Conservation (phyloP, 805 yeast genomes). For the Myxozyma geophila region DNA sequence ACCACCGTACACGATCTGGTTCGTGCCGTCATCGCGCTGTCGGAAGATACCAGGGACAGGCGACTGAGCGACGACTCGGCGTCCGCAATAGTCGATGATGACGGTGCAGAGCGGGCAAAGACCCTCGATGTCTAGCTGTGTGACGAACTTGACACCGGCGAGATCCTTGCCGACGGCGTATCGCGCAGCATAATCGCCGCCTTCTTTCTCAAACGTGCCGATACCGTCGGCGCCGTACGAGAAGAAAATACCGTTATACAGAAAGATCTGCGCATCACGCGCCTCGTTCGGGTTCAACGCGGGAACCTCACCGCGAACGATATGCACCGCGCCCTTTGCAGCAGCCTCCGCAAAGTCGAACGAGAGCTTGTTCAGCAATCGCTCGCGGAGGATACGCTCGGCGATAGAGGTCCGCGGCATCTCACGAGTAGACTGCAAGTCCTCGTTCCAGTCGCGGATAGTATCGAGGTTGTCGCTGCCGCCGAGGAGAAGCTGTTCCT, state of each 20-base stretch:
- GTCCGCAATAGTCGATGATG: conserved; percentile 89
- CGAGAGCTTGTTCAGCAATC: conserved; percentile 68
- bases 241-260: conserved; percentile 85
- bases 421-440: conserved; percentile 80
- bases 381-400: conserved; percentile 76
- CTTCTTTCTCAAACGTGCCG: conserved; percentile 66
- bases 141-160: conserved; percentile 68
- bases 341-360: conserved; percentile 80
- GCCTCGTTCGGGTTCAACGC: conserved; percentile 84
- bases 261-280: conserved; percentile 63
- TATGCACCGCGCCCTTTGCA: conserved; percentile 75
- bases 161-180: conserved; percentile 80
- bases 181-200: conserved; percentile 87
- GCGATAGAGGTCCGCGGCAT: conserved; percentile 60
- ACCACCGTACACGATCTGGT: conserved; percentile 73
- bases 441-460: conserved; percentile 86
- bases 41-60: conserved; percentile 92
- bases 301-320: conserved; percentile 70
- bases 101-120: conserved; percentile 76
- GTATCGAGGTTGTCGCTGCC: conserved; percentile 65
- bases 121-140: conserved; percentile 64
- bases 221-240: conserved; percentile 74
- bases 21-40: conserved; percentile 47
- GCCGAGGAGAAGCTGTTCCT: conserved; percentile 56
- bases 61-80: conserved; percentile 86